These are phyloP conservation scores for Xylaria nigripes DNA, from an alignment of 495 filamentous ascomycete species.

Conservation along the genomic window DNA sequence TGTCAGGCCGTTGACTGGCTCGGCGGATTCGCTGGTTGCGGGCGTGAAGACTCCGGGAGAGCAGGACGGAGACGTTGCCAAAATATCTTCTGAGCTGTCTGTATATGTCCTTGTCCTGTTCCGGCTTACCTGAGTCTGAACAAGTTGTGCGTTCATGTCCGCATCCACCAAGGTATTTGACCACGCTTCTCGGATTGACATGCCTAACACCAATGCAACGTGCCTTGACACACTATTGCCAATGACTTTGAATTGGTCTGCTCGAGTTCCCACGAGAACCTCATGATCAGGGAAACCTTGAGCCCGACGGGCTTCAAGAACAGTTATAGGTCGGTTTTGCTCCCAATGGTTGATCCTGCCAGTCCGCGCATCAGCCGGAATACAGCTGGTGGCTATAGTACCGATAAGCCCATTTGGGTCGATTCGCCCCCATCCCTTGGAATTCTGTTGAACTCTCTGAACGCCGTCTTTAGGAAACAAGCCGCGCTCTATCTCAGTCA, in stretches of 20 bases:
- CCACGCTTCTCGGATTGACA: conserved; percentile 54
- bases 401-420: conserved; percentile 41
- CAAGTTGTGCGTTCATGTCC: background rate
- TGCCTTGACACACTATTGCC: conserved; percentile 66
- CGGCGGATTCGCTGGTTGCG: conserved; percentile 2
- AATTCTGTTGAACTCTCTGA: conserved; percentile 7
- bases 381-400: conserved; percentile 46
- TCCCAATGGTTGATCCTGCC: conserved; percentile 52
- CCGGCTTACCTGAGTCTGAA: background rate
- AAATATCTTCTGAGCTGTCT: background rate
- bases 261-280: conserved; percentile 48
- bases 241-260: conserved; percentile 51
- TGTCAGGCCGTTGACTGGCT: background rate
- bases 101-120: background rate
- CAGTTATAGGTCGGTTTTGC: conserved; percentile 45
- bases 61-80: background rate
- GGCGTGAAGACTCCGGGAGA: conserved; percentile 1
- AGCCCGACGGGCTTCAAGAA: conserved; percentile 56
- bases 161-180: conserved; percentile 25
- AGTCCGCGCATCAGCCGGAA: conserved; percentile 38
- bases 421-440: conserved; percentile 45
- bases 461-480: conserved; percentile 20
- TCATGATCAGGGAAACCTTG: conserved; percentile 64
- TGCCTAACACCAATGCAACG: conserved; percentile 53
- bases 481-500: conserved; percentile 30